phyloP scores from a whole-genome alignment of 2,329 filamentous ascomycete genomes.

The Teratosphaeria epicoccoides region DNA sequence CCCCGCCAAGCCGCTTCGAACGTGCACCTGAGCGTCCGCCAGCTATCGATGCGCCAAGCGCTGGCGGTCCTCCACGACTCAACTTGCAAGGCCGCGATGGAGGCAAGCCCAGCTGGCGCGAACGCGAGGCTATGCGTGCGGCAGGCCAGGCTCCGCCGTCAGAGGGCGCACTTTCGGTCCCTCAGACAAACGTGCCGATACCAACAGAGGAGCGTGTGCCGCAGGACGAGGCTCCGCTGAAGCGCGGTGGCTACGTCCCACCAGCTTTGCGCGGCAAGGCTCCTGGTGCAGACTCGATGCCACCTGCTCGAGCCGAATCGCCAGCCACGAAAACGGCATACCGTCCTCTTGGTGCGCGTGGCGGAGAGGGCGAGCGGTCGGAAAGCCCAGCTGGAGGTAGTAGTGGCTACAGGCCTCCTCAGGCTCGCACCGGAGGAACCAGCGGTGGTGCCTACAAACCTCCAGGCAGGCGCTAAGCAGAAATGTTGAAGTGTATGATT shows the following conservation, averaged over 20 bases:
- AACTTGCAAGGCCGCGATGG: slow-evolving; percentile 47
- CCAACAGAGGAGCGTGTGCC: slow-evolving; percentile 27
- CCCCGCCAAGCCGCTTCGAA: slow-evolving; percentile 27
- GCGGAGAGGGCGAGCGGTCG: slow-evolving; percentile 6
- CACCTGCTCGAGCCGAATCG: slow-evolving; percentile 15
- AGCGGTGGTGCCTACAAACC: slow-evolving; percentile 16
- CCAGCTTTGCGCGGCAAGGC: slow-evolving; percentile 31
- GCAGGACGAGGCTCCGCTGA: slow-evolving; percentile 20
- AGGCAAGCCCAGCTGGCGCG: slow-evolving; percentile 58
- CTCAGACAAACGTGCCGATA: slow-evolving; percentile 25
- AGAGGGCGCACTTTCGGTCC: slow-evolving; percentile 14
- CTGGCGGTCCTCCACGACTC: slow-evolving; percentile 50
- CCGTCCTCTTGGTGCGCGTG: slow-evolving; percentile 6
- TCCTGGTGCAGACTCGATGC: slow-evolving; percentile 20
- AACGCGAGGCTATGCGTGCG: slow-evolving; percentile 50
- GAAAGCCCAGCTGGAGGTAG: slow-evolving; percentile 13
- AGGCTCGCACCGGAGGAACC: slow-evolving; percentile 12
- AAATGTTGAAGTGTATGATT: not conserved
- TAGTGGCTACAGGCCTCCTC: slow-evolving; percentile 17
- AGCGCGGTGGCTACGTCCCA: slow-evolving; percentile 36
- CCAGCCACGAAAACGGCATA: slow-evolving; percentile 8
- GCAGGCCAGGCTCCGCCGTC: slow-evolving; percentile 12
- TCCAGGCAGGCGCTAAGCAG: slow-evolving; percentile 11
- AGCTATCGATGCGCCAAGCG: slow-evolving; percentile 31
- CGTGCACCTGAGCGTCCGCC: slow-evolving; percentile 26